Evolutionary conservation across 768 basidiomycete genomes (phyloP).

Genomic region (Amanita inopinata): DNA sequence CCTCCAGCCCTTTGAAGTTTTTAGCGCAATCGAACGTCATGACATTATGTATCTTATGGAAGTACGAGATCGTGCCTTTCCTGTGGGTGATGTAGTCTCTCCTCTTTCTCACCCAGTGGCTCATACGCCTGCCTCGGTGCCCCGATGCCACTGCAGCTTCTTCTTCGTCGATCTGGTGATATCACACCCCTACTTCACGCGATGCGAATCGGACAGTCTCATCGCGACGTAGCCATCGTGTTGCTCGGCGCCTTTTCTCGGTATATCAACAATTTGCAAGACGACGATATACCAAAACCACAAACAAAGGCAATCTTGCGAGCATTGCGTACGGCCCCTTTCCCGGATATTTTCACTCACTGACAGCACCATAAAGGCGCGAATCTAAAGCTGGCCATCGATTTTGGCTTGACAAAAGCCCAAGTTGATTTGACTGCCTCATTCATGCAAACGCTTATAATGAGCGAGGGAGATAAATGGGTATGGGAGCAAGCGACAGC

Average conservation of each 20-base stretch:
- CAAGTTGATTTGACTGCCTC: slow-evolving; percentile 84
- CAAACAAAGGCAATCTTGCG: slow-evolving; percentile 68
- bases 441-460: slow-evolving; percentile 89
- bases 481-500: slow-evolving; percentile 62
- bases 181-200: slow-evolving; percentile 88
- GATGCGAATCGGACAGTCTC: slow-evolving; percentile 67
- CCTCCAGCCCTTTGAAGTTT: slow-evolving; percentile 45
- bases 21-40: slow-evolving; percentile 77
- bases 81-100: too few species aligned
- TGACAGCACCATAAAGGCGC: slow-evolving; percentile 33
- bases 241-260: slow-evolving; percentile 86
- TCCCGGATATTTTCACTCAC: not conserved
- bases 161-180: slow-evolving; percentile 79
- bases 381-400: slow-evolving; percentile 88
- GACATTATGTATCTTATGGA: slow-evolving; percentile 81
- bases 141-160: slow-evolving; percentile 32
- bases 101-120: too few species aligned
- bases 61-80: slow-evolving; percentile 69
- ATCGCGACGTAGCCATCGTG: slow-evolving; percentile 78
- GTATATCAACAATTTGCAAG: slow-evolving; percentile 83
- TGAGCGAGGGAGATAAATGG: slow-evolving; percentile 95
- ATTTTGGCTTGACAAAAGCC: slow-evolving; percentile 71
- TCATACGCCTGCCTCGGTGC: not conserved
- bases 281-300: slow-evolving; percentile 61
- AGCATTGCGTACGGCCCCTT: slow-evolving; percentile 51